Conservation (phyloP, 441 rosid genomes). For the Macaranga tanarius region DNA sequence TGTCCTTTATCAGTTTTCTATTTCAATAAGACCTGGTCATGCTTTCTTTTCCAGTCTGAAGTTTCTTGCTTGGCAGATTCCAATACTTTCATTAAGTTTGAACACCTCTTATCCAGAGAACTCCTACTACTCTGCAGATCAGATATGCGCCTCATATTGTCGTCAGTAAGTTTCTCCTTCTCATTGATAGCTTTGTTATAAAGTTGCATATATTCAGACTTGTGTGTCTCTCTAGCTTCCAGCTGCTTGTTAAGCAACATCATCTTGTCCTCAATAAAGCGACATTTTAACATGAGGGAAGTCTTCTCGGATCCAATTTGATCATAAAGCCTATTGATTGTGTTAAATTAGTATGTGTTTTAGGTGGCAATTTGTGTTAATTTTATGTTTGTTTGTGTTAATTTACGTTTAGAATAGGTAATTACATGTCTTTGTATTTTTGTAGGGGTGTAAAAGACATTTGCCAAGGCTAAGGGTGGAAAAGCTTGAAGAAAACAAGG, state of each 20-base stretch:
- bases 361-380: too few species aligned
- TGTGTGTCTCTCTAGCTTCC: conserved; percentile 83
- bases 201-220: conserved; percentile 83
- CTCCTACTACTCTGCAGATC: conserved; percentile 75
- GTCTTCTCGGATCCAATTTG: conserved; percentile 83
- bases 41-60: conserved; percentile 73
- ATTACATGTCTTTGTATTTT: too few species aligned
- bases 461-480: too few species aligned
- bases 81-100: conserved; percentile 65
- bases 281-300: conserved; percentile 77
- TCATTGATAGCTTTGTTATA: conserved; percentile 92
- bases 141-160: conserved; percentile 66
- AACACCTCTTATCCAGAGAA: conserved; percentile 78
- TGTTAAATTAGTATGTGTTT: too few species aligned
- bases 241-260: conserved; percentile 73
- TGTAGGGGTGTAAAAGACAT: too few species aligned
- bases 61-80: conserved; percentile 78
- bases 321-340: conserved; percentile 75
- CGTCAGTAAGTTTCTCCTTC: conserved; percentile 87
- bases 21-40: conserved; percentile 63
- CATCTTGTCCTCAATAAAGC: conserved; percentile 89
- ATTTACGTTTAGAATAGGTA: too few species aligned
- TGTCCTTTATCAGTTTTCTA: conserved; percentile 84
- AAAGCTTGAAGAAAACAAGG: too few species aligned
- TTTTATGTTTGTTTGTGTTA: too few species aligned